phyloP scores from a whole-genome alignment of 1,284 basidiomycete genomes.

The Sporisorium graminicola region DNA sequence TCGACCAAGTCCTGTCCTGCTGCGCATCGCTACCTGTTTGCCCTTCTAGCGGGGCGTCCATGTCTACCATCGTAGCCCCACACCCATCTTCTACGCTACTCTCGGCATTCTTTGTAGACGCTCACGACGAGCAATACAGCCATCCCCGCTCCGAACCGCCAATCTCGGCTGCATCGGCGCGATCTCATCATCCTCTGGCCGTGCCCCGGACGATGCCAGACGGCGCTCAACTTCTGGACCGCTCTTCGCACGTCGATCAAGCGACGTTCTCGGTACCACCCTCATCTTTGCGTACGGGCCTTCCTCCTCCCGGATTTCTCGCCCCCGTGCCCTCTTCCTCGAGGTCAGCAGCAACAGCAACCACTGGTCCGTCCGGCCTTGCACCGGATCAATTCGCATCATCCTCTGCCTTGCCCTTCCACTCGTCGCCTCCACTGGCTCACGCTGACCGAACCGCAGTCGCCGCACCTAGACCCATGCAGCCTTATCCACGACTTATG shows the following conservation, averaged over 20 bases:
- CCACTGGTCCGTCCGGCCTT: conserved; percentile 12
- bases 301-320: conserved; percentile 22
- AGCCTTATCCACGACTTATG: conserved; percentile 52
- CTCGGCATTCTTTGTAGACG: conserved; percentile 1
- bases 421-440: conserved; percentile 28
- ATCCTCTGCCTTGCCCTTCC: conserved; percentile 18
- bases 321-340: conserved; percentile 16
- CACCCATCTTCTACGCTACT: not conserved
- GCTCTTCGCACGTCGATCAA: conserved; percentile 9
- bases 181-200: not conserved
- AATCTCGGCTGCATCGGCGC: conserved; percentile 13
- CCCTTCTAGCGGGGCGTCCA: not conserved
- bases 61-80: conserved; percentile 16
- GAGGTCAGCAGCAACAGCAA: conserved; percentile 6
- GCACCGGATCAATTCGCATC: conserved; percentile 5
- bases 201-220: conserved; percentile 37
- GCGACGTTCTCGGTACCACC: conserved; percentile 12
- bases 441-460: conserved; percentile 26
- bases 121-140: not conserved
- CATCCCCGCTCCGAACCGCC: not conserved
- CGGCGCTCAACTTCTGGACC: conserved; percentile 18
- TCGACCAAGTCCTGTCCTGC: not conserved
- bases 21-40: no score
- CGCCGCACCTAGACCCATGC: conserved; percentile 53
- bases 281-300: conserved; percentile 15